Percentiles rank a stretch among this genome's conserved stretches.
phyloP scores from a whole-genome alignment of 345 rosid species.

The Litchi chinensis region DNA sequence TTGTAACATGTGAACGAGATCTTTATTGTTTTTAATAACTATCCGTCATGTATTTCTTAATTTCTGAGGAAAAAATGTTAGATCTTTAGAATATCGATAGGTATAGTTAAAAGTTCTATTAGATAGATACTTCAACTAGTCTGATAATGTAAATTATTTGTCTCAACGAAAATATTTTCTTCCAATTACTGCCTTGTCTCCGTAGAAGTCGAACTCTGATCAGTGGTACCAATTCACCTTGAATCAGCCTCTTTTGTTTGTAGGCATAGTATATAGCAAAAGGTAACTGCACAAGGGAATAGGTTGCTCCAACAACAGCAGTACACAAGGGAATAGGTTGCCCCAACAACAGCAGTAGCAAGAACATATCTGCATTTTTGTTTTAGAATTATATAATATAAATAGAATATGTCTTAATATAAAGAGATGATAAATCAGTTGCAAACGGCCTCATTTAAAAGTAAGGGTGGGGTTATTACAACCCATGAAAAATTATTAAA shows the following conservation, averaged over 20 bases:
- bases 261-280: conserved; percentile 23
- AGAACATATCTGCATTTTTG: conserved; percentile 28
- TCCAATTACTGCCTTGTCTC: conserved; percentile 27
- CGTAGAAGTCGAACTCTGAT: conserved; percentile 41
- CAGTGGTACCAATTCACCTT: conserved; percentile 15
- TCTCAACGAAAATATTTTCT: background rate
- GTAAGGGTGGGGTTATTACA: too few species aligned
- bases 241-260: conserved; percentile 31
- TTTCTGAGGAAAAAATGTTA: too few species aligned
- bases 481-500: too few species aligned
- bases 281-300: conserved; percentile 34
- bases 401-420: background rate
- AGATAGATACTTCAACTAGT: background rate
- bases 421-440: background rate
- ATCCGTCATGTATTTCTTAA: too few species aligned
- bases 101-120: too few species aligned
- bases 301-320: too few species aligned
- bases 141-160: too few species aligned
- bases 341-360: conserved; percentile 22
- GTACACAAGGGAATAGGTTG: conserved; percentile 25
- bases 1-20: too few species aligned
- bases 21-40: too few species aligned
- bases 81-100: too few species aligned
- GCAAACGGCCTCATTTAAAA: background rate
- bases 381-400: background rate